Conservation (phyloP, 495 filamentous ascomycete genomes). For the Filosporella fistucella region DNA sequence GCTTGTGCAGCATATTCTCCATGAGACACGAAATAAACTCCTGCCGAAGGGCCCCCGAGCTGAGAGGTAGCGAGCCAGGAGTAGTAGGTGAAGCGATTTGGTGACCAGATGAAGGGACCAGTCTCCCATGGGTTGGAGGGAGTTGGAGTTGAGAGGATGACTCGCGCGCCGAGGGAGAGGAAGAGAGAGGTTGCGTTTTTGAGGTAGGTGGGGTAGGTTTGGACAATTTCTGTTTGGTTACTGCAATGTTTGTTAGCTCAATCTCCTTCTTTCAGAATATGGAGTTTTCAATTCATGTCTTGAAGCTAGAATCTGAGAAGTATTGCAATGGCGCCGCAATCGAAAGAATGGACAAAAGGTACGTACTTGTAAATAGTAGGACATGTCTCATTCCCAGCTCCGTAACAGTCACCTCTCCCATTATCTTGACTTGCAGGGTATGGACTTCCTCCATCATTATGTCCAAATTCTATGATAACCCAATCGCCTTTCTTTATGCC, state of each 20-base stretch:
- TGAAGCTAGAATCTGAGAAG: neutral
- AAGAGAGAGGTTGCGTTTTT: conserved; percentile 49
- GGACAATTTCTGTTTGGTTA: conserved; percentile 47
- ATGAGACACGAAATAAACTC: conserved; percentile 47
- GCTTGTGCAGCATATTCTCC: conserved; percentile 47
- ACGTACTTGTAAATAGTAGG: conserved; percentile 30
- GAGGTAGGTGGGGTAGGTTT: conserved; percentile 55
- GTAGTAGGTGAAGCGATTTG: conserved; percentile 47
- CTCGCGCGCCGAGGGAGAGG: conserved; percentile 49
- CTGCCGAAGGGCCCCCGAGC: conserved; percentile 29
- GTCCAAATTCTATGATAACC: conserved; percentile 6
- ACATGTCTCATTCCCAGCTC: conserved; percentile 48
- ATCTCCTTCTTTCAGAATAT: neutral
- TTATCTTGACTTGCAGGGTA: conserved; percentile 1
- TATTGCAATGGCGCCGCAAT: too few species aligned
- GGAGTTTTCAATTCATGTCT: too few species aligned
- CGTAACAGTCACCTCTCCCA: conserved; percentile 3
- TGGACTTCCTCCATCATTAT: conserved; percentile 2
- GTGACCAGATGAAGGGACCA: conserved; percentile 37
- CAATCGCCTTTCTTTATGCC: neutral
- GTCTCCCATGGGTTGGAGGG: conserved; percentile 51
- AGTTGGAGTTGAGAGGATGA: conserved; percentile 52
- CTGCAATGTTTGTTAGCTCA: conserved; percentile 27
- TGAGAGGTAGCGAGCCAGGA: conserved; percentile 25
- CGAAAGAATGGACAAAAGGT: too few species aligned